Base-by-base conservation (phyloP, 176 grass and related monocot genomes). In the Alloteropsis semialata region DNA sequence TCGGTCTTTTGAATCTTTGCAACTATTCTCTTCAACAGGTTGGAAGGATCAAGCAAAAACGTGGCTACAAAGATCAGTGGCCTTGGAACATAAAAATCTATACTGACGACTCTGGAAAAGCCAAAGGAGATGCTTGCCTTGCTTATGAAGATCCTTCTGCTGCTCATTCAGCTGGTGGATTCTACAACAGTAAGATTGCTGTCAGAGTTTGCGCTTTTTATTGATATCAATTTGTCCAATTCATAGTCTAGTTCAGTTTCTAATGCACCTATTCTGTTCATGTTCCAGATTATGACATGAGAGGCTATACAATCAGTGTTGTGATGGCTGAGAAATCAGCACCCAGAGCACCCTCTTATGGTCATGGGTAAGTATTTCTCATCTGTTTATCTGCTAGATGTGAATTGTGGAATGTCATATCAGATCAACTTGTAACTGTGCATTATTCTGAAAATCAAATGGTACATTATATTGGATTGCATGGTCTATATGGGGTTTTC, bases 21-120 rank as follows among this genome's bases (percentile, higher is more conserved):
- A 33, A 66, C 21, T 29, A 21, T 84, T 61, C 84, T 11, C 14
- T 82, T 58, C 72, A n/a, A 69, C 58, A 99, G 97, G 97, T 99
- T 86, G 97, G 97, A 59, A 94, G 78, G 82, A 99, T 99, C 67
- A 99, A 99, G 77, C 97, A 99, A 79, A 99, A 99, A 77, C 93
- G 97, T 82, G 97, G 97, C 10, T 99, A 89, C 75, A 99, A 99
- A 69, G 97, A 99, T 51, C 97, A 99, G 51, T 99, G 97, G 97
- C 97, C 97, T 51, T 99, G 92, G 89, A 99, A 99, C 92, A 99
- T 99, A 69, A 99, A 96, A 75, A 89, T 99, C 65, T 99, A 99
- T 39, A 92, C 97, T 69, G 97, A 99, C 51, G 97, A 99, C 1
- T 85, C 62, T 76, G 97, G 97, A 78, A 99, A 96, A 79, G 88